phyloP scores from a whole-genome alignment of 495 filamentous ascomycete species.

The Podospora pseudocomata region DNA sequence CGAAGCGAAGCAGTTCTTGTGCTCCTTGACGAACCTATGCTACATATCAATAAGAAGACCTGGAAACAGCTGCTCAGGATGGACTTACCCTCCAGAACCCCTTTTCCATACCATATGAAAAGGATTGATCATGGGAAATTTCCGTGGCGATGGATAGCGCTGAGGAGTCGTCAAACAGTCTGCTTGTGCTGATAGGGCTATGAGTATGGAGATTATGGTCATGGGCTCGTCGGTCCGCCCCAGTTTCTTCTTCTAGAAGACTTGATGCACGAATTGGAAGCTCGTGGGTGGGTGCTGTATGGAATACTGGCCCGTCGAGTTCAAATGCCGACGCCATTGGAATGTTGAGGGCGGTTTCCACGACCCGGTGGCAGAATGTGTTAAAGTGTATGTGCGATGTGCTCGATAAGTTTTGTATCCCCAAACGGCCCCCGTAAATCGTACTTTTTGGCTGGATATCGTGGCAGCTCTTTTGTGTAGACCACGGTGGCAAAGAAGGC shows the following conservation, averaged over 20 bases:
- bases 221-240: neutral
- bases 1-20: conserved; percentile 21
- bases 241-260: neutral
- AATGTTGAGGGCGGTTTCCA: neutral
- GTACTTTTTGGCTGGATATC: neutral
- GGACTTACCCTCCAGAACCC: conserved; percentile 22
- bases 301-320: neutral
- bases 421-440: neutral
- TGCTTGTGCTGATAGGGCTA: neutral
- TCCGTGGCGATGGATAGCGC: neutral
- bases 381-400: neutral
- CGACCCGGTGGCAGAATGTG: neutral
- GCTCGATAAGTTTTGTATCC: neutral
- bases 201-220: neutral
- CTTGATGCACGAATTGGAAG: neutral
- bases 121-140: neutral
- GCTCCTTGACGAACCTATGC: conserved; percentile 16
- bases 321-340: neutral
- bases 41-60: neutral
- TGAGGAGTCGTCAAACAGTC: neutral
- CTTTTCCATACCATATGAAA: conserved; percentile 21
- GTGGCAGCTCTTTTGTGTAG: neutral
- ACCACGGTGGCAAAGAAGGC: neutral
- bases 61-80: neutral
- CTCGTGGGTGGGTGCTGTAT: neutral